phyloP scores from a whole-genome alignment of 441 rosid genomes.

The Adansonia grandidieri region DNA sequence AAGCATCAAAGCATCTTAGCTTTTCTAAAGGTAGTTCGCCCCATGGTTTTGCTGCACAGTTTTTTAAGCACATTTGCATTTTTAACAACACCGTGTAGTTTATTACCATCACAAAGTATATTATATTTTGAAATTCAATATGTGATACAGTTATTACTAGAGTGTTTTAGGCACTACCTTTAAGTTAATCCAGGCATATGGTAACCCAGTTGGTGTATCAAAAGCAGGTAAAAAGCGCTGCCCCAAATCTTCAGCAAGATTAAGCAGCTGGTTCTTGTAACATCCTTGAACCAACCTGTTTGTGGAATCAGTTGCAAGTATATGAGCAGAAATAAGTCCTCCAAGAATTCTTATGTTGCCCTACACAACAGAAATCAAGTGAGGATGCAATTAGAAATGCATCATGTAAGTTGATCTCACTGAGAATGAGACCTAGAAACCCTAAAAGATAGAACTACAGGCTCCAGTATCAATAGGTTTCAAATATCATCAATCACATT shows the following conservation, averaged over 20 bases:
- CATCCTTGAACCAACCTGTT: constrained; percentile 73
- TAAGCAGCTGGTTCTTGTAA: constrained; percentile 65
- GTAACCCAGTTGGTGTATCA: constrained; percentile 70
- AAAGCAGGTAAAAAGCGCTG: constrained; percentile 67
- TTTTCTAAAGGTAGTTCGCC: constrained; percentile 16
- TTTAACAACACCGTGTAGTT: neutral
- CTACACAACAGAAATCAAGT: constrained; percentile 55
- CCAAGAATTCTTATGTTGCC: constrained; percentile 99
- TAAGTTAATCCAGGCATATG: constrained; percentile 92
- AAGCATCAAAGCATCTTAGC: neutral
- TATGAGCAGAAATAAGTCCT: constrained; percentile 97
- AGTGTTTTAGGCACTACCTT: constrained; percentile 57
- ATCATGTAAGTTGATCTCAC: constrained; percentile 19
- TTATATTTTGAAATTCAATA: neutral
- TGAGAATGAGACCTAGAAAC: constrained; percentile 3
- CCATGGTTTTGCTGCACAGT: neutral
- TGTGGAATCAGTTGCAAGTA: constrained; percentile 87
- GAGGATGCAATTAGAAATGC: constrained; percentile 36
- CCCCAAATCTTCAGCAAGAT: constrained; percentile 66
- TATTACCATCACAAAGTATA: neutral
- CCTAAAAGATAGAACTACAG: constrained; percentile 17
- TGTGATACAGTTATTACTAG: neutral
- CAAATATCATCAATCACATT: neutral
- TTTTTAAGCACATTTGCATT: neutral
- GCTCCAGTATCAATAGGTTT: constrained; percentile 11